Percentiles rank a stretch among this genome's conserved stretches.
These are phyloP conservation scores for Hypoxylon crocopeplum DNA, from an alignment of 495 filamentous ascomycete species.

Conservation along the genomic window DNA sequence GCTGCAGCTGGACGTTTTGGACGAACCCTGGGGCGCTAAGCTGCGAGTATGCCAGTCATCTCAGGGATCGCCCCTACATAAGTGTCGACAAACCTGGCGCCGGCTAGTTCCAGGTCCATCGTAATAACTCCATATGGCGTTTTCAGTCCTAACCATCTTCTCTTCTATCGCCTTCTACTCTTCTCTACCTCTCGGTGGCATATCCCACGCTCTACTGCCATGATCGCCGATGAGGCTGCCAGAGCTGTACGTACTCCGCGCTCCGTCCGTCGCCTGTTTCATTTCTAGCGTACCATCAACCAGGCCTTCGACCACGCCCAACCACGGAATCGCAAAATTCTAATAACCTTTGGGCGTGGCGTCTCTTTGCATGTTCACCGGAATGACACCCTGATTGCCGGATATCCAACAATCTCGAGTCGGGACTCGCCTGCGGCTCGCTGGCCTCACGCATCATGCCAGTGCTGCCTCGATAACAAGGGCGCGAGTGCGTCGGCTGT, in stretches of 20 bases:
- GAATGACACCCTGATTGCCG: slow-evolving; percentile 38
- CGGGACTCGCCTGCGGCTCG: slow-evolving; percentile 34
- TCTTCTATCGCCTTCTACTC: neutral
- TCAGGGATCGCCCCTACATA: slow-evolving; percentile 30
- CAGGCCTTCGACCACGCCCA: slow-evolving; percentile 20
- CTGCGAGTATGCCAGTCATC: slow-evolving; percentile 37
- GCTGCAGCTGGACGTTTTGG: slow-evolving; percentile 37
- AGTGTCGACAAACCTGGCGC: slow-evolving; percentile 26
- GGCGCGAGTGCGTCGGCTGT: slow-evolving; percentile 17
- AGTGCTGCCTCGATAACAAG: slow-evolving; percentile 5
- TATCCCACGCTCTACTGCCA: slow-evolving; percentile 14
- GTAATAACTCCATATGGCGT: slow-evolving; percentile 1
- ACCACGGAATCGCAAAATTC: slow-evolving; percentile 30
- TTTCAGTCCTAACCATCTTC: slow-evolving; percentile 4
- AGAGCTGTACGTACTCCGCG: slow-evolving; percentile 26
- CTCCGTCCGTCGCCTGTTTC: slow-evolving; percentile 27
- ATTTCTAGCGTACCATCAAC: slow-evolving; percentile 34
- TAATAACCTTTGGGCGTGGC: slow-evolving; percentile 29
- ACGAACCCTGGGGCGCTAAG: slow-evolving; percentile 34
- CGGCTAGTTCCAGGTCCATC: slow-evolving; percentile 31
- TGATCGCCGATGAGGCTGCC: slow-evolving; percentile 34
- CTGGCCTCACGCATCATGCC: slow-evolving; percentile 16
- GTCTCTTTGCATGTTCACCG: slow-evolving; percentile 32
- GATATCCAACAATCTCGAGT: slow-evolving; percentile 36
- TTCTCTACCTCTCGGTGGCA: slow-evolving; percentile 6